phyloP scores from a whole-genome alignment of 768 basidiomycete genomes.

The Neoboletus brunneissimus region DNA sequence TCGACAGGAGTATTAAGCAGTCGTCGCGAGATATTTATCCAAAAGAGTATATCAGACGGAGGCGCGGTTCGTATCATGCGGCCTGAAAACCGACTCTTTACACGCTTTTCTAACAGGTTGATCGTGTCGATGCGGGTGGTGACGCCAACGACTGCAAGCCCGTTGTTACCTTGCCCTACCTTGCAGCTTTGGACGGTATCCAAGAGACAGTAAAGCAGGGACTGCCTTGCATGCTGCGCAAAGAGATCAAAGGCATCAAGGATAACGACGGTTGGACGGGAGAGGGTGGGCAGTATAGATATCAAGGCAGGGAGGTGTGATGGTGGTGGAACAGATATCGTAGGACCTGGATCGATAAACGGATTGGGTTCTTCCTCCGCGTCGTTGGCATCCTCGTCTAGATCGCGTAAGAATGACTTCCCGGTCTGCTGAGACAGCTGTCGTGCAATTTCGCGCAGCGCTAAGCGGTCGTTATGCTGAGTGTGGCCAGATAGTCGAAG shows the following conservation, averaged over 20 bases:
- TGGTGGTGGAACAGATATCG: constrained; percentile 53
- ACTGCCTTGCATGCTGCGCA: constrained; percentile 86
- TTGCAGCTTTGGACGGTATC: constrained; percentile 90
- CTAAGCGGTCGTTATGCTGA: constrained; percentile 82
- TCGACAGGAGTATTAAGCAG: constrained; percentile 39
- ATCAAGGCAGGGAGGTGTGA: constrained; percentile 74
- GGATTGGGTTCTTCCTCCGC: constrained; percentile 48
- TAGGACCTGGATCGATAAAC: constrained; percentile 40
- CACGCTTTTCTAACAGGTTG: constrained; percentile 89
- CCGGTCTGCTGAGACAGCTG: constrained; percentile 81
- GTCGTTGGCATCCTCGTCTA: constrained; percentile 27
- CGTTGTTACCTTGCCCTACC: constrained; percentile 54
- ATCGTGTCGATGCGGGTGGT: constrained; percentile 87
- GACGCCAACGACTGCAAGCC: constrained; percentile 82
- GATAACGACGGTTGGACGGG: constrained; percentile 76
- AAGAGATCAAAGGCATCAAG: constrained; percentile 95
- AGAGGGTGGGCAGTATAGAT: constrained; percentile 72
- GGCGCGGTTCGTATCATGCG: constrained; percentile 78
- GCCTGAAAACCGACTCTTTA: constrained; percentile 96
- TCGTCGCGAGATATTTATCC: constrained; percentile 47
- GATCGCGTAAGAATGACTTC: constrained; percentile 45
- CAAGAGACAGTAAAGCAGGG: constrained; percentile 89
- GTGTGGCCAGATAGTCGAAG: constrained; percentile 83
- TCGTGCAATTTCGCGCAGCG: constrained; percentile 88
- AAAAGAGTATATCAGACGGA: constrained; percentile 46